These are phyloP conservation scores for Sonneratia caseolaris DNA, from an alignment of 345 rosid genomes.

Conservation along the genomic window DNA sequence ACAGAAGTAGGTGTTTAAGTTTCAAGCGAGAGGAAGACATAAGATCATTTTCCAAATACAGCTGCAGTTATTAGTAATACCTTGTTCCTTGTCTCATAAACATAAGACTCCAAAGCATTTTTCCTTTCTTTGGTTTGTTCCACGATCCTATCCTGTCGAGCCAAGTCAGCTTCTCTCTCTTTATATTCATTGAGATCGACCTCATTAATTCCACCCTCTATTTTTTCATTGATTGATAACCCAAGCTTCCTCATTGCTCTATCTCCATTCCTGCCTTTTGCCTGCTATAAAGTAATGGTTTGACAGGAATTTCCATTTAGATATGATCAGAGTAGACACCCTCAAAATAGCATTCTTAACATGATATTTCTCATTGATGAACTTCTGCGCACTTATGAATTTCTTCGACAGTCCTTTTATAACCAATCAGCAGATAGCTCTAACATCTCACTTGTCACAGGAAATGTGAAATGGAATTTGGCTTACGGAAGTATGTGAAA, in stretches of 20 bases:
- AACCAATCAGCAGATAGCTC: not conserved
- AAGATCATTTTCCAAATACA: not conserved
- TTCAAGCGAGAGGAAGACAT: not conserved
- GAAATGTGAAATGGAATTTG: not conserved
- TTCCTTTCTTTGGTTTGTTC: conserved; percentile 49
- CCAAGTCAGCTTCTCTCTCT: conserved; percentile 37
- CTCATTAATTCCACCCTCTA: conserved; percentile 33
- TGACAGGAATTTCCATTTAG: not conserved
- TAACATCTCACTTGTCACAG: not conserved
- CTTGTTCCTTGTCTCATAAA: conserved; percentile 52
- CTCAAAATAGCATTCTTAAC: not conserved
- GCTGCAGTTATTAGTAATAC: conserved; percentile 10
- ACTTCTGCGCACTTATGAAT: no score
- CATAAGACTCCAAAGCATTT: conserved; percentile 54
- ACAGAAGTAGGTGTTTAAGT: not conserved
- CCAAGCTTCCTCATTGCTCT: conserved; percentile 26
- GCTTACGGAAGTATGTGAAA: conserved; percentile 10
- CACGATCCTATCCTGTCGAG: conserved; percentile 34
- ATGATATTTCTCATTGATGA: no score
- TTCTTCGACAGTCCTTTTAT: no score
- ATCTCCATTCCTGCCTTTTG: conserved; percentile 16
- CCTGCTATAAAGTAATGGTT: conserved; percentile 20
- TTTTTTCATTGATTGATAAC: conserved; percentile 32
- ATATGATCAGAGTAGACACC: no score
- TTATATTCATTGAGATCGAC: conserved; percentile 36